Evolutionary conservation across 768 basidiomycete species (phyloP), one percentile per base, ranked within the genome.

Genomic region (Xerocomus brunneocitrinus): DNA sequence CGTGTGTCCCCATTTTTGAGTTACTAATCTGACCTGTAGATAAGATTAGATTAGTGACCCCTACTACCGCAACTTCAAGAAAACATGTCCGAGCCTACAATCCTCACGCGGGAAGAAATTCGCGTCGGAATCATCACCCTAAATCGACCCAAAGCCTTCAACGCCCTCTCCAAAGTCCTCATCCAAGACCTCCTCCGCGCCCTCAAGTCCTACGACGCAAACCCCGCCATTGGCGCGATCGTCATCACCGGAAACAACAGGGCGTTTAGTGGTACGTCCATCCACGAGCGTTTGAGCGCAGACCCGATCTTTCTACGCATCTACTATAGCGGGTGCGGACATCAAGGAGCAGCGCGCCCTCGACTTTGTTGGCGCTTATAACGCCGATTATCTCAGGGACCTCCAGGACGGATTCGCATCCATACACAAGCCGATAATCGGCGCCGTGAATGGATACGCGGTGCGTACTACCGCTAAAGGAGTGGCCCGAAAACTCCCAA

Each of bases 311-410:
- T 5, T 8, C 30, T 9, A 30, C 9, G 30, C 9, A 25, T 13
- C 19, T 19, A 6, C 30, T 9, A 7, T 8, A 48, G 93, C 94
- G 58, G 93, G 95, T 2, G 95, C 95, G 12, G 95, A 98, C 71
- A 98, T 98, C 73, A 98, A 95, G 72, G 95, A 98, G 70, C 97
- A 98, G 90, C 93, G 89, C 70, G 89, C 91, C 27, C 65, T 74
- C 89, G 91, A 74, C 73, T 77, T 80, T 52, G 68, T 77, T 32
- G 62, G 72, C 31, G 77, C 74, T 14, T 80, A 80, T 67, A 72
- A 64, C 41, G 55, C 56, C 14, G 73, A 77, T 57, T 81, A 80
- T 58, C 71, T 81, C 44, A 58, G 56, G 52, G 71, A 72, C 36
- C 65, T 74, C 40, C 78, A 77, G 69, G 71, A 73, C n/a, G 67